Evolutionary conservation across 2,329 filamentous ascomycete genomes (phyloP).

Genomic region (Teratosphaeria destructans): DNA sequence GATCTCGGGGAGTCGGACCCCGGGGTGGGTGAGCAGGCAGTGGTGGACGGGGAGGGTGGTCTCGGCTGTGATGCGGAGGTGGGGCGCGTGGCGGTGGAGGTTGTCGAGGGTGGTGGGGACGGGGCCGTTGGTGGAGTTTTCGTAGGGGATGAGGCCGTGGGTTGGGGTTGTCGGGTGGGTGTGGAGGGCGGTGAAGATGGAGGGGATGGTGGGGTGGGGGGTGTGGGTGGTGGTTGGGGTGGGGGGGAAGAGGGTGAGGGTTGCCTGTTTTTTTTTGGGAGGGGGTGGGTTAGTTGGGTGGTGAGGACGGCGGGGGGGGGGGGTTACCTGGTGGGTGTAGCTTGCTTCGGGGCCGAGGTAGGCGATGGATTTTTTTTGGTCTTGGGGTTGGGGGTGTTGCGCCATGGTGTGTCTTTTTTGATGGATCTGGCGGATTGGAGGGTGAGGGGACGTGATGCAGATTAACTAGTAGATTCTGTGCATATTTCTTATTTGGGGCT

Average conservation of each 20-base stretch:
- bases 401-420: neutral
- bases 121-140: constrained; percentile 90
- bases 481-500: no score
- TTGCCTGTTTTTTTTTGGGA: constrained; percentile 13
- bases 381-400: neutral
- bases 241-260: constrained; percentile 11
- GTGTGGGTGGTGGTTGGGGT: constrained; percentile 3
- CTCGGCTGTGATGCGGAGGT: constrained; percentile 55
- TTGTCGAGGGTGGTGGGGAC: constrained; percentile 36
- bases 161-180: constrained; percentile 43
- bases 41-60: constrained; percentile 82
- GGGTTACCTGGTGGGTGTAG: constrained; percentile 57
- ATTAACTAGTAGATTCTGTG: no score
- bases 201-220: constrained; percentile 37
- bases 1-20: constrained; percentile 47
- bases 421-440: no score
- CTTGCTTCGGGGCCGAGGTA: constrained; percentile 56
- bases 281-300: neutral
- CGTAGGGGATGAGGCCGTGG: constrained; percentile 82
- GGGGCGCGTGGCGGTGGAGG: no score
- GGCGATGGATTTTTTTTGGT: constrained; percentile 29
- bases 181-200: constrained; percentile 74
- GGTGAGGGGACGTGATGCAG: no score
- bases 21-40: constrained; percentile 57
- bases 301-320: neutral